Base-by-base conservation (phyloP, 257 asterid genomes). In the Fraxinus americana region DNA sequence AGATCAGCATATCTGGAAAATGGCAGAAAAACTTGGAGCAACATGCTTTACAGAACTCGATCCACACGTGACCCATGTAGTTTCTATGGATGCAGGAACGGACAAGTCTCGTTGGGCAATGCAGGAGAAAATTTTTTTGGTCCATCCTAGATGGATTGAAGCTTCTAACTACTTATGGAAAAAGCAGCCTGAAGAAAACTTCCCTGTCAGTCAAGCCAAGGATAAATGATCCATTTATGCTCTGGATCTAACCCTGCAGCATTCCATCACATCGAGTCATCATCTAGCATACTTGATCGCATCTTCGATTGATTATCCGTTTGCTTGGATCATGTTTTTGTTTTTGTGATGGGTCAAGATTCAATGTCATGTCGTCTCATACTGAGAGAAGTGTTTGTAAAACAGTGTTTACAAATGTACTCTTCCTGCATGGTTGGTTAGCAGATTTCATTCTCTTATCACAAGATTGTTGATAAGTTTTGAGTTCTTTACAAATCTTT, bases 11-110 rank as follows among this genome's bases (percentile, higher is more conserved):
- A 81, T 86, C 14, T 90, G 98, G 98, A 88, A 83, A 82, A 82
- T 90, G 89, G 95, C 94, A 0, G 92, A 87, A 78, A 85, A 87
- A 59, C 85, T 93, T 48, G 97, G 97, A 85, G 98, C 98, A 3
- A 84, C 79, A 2, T 89, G 97, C 79, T 43, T 84, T 35, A 77
- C 75, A 7, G 91, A 93, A 74, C 59, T 82, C 4, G 92, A 90
- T 36, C 71, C 86, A 3, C 72, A 90, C 3, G 90, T 89, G 16
- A 93, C 98, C 8, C 97, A 93, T 5, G 93, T 91, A 25, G 90
- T 93, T 43, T 90, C 98, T 19, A 27, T 78, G 79, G 93, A 91
- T 61, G 79, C 86, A 5, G 92, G 93, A 73, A 90, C 95, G 10
- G 90, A 88, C 30, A 89, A 90, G 79, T 90, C 97, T 9, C 90